Percentiles rank a stretch among this genome's conserved stretches.
These are phyloP conservation scores for Dactylellina drechsleri DNA, from an alignment of 2,329 filamentous ascomycete species.

Conservation along the genomic window DNA sequence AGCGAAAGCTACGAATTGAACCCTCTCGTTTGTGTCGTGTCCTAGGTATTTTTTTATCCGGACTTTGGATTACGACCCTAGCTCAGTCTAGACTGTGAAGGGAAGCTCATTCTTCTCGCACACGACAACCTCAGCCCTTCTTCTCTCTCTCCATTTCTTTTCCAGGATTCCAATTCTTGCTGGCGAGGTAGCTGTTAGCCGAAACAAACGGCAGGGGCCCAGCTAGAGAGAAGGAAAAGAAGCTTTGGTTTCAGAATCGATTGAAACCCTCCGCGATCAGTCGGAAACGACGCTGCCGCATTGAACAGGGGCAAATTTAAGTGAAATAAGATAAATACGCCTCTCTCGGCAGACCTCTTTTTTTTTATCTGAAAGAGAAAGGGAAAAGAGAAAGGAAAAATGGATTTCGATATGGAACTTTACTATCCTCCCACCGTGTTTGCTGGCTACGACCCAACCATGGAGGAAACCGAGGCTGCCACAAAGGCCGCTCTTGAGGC, in stretches of 20 bases:
- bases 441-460: conserved; percentile 23
- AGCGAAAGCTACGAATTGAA: conserved; percentile 15
- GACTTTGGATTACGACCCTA: no score
- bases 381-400: neutral
- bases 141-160: conserved; percentile 7
- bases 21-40: no score
- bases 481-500: conserved; percentile 44
- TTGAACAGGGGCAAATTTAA: neutral
- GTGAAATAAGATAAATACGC: no score
- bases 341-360: no score
- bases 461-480: conserved; percentile 43
- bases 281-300: conserved; percentile 5
- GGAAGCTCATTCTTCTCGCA: neutral
- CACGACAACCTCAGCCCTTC: conserved; percentile 17
- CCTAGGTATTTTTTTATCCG: neutral
- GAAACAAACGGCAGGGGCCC: conserved; percentile 10
- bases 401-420: conserved; percentile 51
- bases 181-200: conserved; percentile 29
- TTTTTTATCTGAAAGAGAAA: no score
- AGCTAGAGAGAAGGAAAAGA: conserved; percentile 7
- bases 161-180: conserved; percentile 10
- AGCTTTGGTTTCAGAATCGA: conserved; percentile 43
- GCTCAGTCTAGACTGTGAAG: no score
- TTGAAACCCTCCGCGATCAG: conserved; percentile 10
- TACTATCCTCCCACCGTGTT: conserved; percentile 41